Percentiles rank a stretch among this genome's conserved stretches.
phyloP scores from a whole-genome alignment of 768 basidiomycete species.

The Russula emetica region DNA sequence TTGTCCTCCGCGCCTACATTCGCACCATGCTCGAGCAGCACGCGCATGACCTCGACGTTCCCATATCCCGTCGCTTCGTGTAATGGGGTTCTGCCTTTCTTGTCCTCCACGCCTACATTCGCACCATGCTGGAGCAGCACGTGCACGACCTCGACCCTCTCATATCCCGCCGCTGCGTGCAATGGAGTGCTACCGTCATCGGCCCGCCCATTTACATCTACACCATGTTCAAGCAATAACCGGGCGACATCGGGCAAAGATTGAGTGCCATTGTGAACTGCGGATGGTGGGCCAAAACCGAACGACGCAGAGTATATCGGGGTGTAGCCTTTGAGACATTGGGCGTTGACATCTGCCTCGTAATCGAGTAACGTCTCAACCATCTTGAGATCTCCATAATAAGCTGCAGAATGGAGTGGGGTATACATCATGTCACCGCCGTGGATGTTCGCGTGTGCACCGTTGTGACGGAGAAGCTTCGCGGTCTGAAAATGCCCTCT shows the following conservation, averaged over 20 bases:
- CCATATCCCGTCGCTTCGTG: too few relatives aligned
- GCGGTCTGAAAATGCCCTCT: neutral
- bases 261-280: neutral
- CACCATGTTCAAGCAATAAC: neutral
- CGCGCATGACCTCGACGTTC: too few relatives aligned
- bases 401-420: neutral
- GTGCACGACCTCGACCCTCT: too few relatives aligned
- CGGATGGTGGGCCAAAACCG: neutral
- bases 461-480: neutral
- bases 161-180: too few relatives aligned
- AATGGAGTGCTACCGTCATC: neutral
- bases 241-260: neutral
- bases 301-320: neutral
- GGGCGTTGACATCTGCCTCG: neutral
- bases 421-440: rapidly evolving
- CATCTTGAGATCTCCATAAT: neutral
- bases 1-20: too few relatives aligned
- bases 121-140: too few relatives aligned
- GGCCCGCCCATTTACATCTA: neutral
- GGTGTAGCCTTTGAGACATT: neutral
- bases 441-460: neutral
- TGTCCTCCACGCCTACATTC: too few relatives aligned
- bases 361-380: neutral
- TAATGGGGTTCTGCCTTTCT: too few relatives aligned
- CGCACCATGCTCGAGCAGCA: too few relatives aligned